Base-by-base conservation (phyloP, 2,329 filamentous ascomycete genomes). In the Juglanconis sp. region DNA sequence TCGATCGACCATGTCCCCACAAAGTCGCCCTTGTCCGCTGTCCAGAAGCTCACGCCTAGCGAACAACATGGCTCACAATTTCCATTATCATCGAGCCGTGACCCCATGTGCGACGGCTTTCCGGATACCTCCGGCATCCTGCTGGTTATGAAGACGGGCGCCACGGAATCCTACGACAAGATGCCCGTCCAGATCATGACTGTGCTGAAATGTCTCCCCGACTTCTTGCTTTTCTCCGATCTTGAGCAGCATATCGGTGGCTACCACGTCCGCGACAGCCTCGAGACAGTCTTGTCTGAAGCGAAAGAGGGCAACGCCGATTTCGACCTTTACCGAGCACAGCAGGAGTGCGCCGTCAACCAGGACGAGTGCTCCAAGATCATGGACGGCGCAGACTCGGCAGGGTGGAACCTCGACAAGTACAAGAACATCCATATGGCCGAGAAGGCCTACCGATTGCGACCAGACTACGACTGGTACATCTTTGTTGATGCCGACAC, bases 361-460 rank as follows among this genome's bases (percentile, higher is more conserved):
- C 76, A 79, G 50, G 76, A 77, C 48, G 76, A 75, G 56, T 79
- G 81, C 64, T 75, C 75, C 61, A 73, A 66, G 42, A 65, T 71
- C 13, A 64, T 65, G 11, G 59, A 70, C 5, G 68, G 66, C 51
- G 61, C 68, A 40, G 42, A 66, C n/a, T 46, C 48, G 1, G 71
- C 76, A 30, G 76, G 75, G 1, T 86, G 83, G 84, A 75, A 73
- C 17, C 69, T 87, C 44, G 84, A 87, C 73, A 86, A 85, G 72
- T 87, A 84, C 73, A 87, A 87, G 71, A 85, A 84, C 68, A 73
- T 85, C 50, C 83, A 85, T 68, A 84, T 86, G 68, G 78, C 82
- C 11, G 79, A 84, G 69, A 82, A 83, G 71, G 70, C 80, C 0
- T 85, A 79, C 65, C 67, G 71, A 31, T 70, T 80, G 70, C 76